phyloP scores from a whole-genome alignment of 2,329 filamentous ascomycete genomes.

The Didymellaceae sp. region DNA sequence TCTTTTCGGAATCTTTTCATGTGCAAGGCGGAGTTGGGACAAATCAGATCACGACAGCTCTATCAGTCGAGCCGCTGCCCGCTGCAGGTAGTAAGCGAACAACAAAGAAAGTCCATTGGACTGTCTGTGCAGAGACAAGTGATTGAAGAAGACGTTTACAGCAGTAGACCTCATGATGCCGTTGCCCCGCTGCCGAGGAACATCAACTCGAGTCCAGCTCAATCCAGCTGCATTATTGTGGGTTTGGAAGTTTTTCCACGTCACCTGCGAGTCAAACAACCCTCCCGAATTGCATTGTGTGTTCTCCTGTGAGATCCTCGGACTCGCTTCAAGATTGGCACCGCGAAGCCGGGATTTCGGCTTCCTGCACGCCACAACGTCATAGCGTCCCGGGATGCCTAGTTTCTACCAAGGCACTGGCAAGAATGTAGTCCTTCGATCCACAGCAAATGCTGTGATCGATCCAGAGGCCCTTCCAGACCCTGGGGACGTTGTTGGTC shows the following conservation, averaged over 20 bases:
- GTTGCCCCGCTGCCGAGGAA: too few species aligned
- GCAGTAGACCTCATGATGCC: too few species aligned
- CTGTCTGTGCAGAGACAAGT: too few species aligned
- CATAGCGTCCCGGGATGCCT: constrained; percentile 5
- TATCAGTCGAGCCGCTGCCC: background rate
- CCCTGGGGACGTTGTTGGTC: constrained; percentile 12
- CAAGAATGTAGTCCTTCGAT: constrained; percentile 3
- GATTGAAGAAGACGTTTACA: too few species aligned
- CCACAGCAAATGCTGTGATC: constrained; percentile 15
- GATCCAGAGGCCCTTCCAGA: constrained; percentile 15
- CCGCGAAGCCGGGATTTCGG: background rate
- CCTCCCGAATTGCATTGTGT: too few species aligned
- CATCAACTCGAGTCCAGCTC: too few species aligned
- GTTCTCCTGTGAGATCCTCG: too few species aligned
- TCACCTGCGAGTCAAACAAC: too few species aligned
- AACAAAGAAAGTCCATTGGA: too few species aligned
- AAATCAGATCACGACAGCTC: background rate
- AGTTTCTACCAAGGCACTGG: constrained; percentile 8
- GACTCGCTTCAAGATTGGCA: background rate
- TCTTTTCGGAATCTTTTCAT: background rate
- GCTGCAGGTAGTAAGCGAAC: too few species aligned
- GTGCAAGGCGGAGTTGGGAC: background rate
- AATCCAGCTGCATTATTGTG: too few species aligned
- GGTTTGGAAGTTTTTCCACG: too few species aligned
- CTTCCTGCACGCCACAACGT: constrained; percentile 3